Evolutionary conservation across 495 filamentous ascomycete genomes (phyloP), one percentile per base, ranked within the genome.

Genomic region (Aspergillus heteromorphus): DNA sequence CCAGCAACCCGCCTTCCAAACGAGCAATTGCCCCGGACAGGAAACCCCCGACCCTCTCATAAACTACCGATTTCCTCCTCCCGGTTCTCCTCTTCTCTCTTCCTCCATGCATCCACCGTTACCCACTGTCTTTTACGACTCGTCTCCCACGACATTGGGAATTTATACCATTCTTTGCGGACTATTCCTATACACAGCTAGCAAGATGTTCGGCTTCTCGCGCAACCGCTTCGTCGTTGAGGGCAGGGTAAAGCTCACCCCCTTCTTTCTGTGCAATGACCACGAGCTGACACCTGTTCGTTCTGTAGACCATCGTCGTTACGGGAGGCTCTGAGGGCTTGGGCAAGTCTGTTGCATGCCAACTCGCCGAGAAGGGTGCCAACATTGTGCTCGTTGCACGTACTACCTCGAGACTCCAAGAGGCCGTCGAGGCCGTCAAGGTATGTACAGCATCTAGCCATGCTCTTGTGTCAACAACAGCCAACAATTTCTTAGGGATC

Each of bases 251-350:
- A 77, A 54, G 79, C 21, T 51, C 30, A 25, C 6, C 20, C 29
- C 27, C n/a, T 18, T n/a, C 8, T 53, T 43, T 6, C 27, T 17
- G n/a, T 27, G 19, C 10, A 36, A 14, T 49, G 9, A 7, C 21
- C 18, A 16, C 20, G 16, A 23, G 18, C 38, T 51, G 31, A 67
- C 69, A 29, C 59, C 40, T 45, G n/a, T 25, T 49, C 38, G 30
- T 8, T 57, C 52, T 18, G 16, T 42, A 92, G 89, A 93, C 88
- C 5, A 80, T 93, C 53, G 71, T 97, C 19, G 76, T 98, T 50
- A 98, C 93, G 11, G 93, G 93, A 36, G 92, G 84, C 49, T 97
- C 95, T 1, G 87, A 96, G 65, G 93, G 93, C 47, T 89, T 96
- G 87, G 93, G 93, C 57, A 81, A 79, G 62, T 81, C 79, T 43